phyloP scores from a whole-genome alignment of 2,329 filamentous ascomycete genomes.

The Laburnicola sp. region DNA sequence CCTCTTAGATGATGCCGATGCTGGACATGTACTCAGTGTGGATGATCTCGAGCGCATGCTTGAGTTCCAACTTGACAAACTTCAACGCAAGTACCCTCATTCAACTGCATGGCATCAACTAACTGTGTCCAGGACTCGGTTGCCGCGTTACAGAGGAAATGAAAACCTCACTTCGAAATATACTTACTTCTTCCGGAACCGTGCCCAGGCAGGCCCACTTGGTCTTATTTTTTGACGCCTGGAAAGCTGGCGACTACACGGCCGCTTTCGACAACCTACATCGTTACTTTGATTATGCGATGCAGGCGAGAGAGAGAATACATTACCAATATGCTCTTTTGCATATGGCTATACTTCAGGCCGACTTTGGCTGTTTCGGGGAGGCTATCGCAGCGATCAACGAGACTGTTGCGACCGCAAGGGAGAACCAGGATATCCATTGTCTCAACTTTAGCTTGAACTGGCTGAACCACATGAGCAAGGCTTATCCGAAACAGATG shows the following conservation, averaged over 20 bases:
- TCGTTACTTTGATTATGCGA: slow-evolving; percentile 95
- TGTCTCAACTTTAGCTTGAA: slow-evolving; percentile 95
- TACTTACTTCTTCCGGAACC: slow-evolving; percentile 68
- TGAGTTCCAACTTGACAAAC: slow-evolving; percentile 84
- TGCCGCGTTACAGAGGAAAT: slow-evolving; percentile 76
- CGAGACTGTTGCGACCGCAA: slow-evolving; percentile 90
- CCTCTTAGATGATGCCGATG: slow-evolving; percentile 47
- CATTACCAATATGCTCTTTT: slow-evolving; percentile 95
- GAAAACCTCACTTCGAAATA: slow-evolving; percentile 67
- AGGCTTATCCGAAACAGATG: slow-evolving; percentile 77
- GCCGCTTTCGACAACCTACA: slow-evolving; percentile 90
- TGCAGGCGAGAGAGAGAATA: slow-evolving; percentile 78
- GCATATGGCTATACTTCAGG: slow-evolving; percentile 89
- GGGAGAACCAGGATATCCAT: slow-evolving; percentile 88
- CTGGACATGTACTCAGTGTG: slow-evolving; percentile 62
- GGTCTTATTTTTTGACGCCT: slow-evolving; percentile 85
- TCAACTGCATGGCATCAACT: not conserved
- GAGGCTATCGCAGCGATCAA: slow-evolving; percentile 94
- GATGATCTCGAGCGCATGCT: slow-evolving; percentile 80
- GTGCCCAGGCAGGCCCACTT: slow-evolving; percentile 76
- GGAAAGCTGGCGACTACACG: slow-evolving; percentile 86
- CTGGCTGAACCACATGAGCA: slow-evolving; percentile 95
- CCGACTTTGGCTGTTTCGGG: slow-evolving; percentile 88
- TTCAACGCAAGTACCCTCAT: slow-evolving; percentile 67
- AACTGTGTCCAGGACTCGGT: slow-evolving; percentile 63